Base-by-base conservation (phyloP, 495 filamentous ascomycete genomes). In the Tuber calosporum region DNA sequence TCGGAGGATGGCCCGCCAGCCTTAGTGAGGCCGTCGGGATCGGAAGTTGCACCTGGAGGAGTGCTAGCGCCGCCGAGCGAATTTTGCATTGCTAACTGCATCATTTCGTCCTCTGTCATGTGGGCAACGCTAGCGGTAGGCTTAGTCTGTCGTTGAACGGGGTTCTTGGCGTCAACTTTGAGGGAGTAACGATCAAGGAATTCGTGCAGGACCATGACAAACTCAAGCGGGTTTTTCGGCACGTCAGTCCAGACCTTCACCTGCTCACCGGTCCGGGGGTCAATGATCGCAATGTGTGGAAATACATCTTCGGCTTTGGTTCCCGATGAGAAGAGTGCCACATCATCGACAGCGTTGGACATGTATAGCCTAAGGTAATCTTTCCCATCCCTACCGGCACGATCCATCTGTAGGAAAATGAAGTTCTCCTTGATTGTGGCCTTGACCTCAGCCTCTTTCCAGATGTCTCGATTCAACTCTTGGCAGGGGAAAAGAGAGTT, bases 101-200 rank as follows among this genome's bases (percentile, higher is more conserved):
- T 85, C 93, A 94, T 94, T 82, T 99, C 93, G 76, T 97, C 94
- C 79, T 99, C 95, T 0, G 93, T 97, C 90, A 99, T 94, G 9
- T 90, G 88, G 68, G 90, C 90, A 39, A 97, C 87, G 77, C 90
- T 91, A 69, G 91, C 85, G 71, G 85, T 85, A 4, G 89, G 85
- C 82, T 94, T 96, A 53, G 91, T 85, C 80, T 89, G 92, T 8
- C 77, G 72, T 4, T 92, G 89, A 0, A 99, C 92, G 0, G 95
- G 95, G 79, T 99, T 99, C 83, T 94, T 94, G 76, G 90, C 93
- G 76, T 94, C 89, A 36, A 88, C 88, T 17, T 89, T 91, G 71
- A 99, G 85, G 79, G 93, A 97, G 82, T 97, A 99, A 3, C 95
- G 88, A 79, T 97, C 96, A 3, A 99, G 88, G 80, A 99, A 99